Percentiles rank a stretch among this genome's conserved stretches.
phyloP scores from a whole-genome alignment of 2,329 filamentous ascomycete genomes.

The Diaporthe ampelina region DNA sequence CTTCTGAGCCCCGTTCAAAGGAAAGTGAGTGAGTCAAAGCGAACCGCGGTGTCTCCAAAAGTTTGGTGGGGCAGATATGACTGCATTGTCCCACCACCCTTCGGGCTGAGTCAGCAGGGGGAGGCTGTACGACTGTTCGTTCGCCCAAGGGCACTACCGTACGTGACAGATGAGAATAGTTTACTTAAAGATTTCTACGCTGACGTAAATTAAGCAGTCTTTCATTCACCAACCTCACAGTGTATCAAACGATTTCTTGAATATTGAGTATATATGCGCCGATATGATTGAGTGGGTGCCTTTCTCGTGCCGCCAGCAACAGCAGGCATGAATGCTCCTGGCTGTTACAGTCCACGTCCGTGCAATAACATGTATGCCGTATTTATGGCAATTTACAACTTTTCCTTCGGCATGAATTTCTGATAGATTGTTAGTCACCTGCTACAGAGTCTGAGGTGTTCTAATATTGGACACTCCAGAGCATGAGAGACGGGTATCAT shows the following conservation, averaged over 20 bases:
- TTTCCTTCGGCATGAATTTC: conserved; percentile 86
- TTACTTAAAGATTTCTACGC: too few species aligned
- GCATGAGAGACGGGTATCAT: too few species aligned
- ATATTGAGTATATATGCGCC: background rate
- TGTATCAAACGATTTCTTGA: too few species aligned
- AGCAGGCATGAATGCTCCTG: background rate
- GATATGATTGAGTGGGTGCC: background rate
- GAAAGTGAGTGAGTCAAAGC: conserved; percentile 29
- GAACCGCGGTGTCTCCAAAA: background rate
- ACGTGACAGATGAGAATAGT: too few species aligned
- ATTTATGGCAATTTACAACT: conserved; percentile 67
- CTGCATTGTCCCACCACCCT: background rate
- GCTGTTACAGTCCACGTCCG: background rate
- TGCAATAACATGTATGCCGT: background rate
- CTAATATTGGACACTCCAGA: too few species aligned
- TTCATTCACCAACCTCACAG: too few species aligned
- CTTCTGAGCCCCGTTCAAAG: background rate
- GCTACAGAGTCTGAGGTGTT: too few species aligned
- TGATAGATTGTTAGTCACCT: too few species aligned
- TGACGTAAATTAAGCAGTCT: too few species aligned
- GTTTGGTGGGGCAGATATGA: conserved; percentile 30
- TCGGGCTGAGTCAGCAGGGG: background rate
- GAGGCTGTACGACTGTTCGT: too few species aligned
- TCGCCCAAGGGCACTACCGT: too few species aligned
- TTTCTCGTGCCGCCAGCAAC: background rate